Percentiles rank a stretch among this genome's conserved stretches.
Conservation (phyloP, 2,329 filamentous ascomycete genomes). For the Claviceps purpurea region DNA sequence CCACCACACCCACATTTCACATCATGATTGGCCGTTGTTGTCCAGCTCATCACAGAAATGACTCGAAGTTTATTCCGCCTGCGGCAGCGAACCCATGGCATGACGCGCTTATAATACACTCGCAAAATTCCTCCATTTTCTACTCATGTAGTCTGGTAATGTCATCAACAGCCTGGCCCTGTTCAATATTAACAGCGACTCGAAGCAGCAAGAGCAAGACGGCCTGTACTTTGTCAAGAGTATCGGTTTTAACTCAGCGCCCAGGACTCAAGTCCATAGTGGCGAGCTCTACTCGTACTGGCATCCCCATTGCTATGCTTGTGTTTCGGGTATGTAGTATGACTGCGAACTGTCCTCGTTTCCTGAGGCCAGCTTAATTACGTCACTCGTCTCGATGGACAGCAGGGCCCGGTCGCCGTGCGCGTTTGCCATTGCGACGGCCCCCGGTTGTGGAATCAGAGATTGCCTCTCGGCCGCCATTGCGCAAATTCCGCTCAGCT, state of each 20-base stretch:
- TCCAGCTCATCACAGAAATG: too few relatives aligned
- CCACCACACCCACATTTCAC: too few relatives aligned
- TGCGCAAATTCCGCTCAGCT: conserved; percentile 43
- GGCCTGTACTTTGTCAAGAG: not conserved
- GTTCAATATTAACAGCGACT: too few relatives aligned
- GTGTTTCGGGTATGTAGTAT: not conserved
- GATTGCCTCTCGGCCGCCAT: conserved; percentile 29
- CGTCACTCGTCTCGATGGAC: not conserved
- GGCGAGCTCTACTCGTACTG: not conserved
- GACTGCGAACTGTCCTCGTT: not conserved
- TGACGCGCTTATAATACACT: too few relatives aligned
- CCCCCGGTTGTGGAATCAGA: conserved; percentile 39
- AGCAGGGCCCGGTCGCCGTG: conserved; percentile 10
- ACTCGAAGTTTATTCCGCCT: too few relatives aligned
- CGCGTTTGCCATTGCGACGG: conserved; percentile 35
- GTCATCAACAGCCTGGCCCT: too few relatives aligned
- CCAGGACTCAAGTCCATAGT: not conserved
- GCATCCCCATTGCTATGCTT: not conserved
- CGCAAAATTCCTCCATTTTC: not conserved
- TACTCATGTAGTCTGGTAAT: not conserved
- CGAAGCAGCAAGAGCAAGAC: not conserved
- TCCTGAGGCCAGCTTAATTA: not conserved
- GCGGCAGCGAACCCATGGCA: too few relatives aligned
- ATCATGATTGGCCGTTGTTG: too few relatives aligned
- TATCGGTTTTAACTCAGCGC: not conserved